These are phyloP conservation scores for Phalaenopsis equestris DNA, from an alignment of 106 monocot genomes.

Conservation along the genomic window DNA sequence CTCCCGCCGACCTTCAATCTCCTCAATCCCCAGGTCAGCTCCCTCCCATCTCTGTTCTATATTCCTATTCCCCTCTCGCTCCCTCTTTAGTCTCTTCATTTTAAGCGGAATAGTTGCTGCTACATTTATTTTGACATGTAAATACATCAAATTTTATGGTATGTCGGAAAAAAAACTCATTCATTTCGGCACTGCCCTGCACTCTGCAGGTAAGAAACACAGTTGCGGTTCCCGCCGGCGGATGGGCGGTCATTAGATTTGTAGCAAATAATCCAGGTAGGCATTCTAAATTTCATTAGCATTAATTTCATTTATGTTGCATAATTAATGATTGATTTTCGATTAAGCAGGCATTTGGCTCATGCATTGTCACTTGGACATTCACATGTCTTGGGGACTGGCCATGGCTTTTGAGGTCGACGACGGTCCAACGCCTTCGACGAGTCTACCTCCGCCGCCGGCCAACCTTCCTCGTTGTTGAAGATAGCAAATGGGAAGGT, in stretches of 20 bases:
- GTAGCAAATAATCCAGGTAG: constrained; percentile 66
- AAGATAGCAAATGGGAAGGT: not conserved
- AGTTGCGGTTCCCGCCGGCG: constrained; percentile 50
- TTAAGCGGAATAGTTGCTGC: no score
- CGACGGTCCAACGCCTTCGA: constrained; percentile 23
- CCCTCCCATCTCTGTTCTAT: no score
- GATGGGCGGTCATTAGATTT: constrained; percentile 81
- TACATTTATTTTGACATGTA: no score
- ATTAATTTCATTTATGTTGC: no score
- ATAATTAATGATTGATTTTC: no score
- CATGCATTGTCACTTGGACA: constrained; percentile 61
- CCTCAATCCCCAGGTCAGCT: constrained; percentile 23
- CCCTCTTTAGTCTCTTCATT: no score
- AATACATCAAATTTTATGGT: no score
- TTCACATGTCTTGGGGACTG: constrained; percentile 39
- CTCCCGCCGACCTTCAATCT: constrained; percentile 33
- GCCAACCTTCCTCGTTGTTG: constrained; percentile 34
- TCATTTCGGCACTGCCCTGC: not conserved
- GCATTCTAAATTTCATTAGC: not conserved
- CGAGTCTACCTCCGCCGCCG: constrained; percentile 47
- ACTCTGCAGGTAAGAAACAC: constrained; percentile 47
- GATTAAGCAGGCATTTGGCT: constrained; percentile 41
- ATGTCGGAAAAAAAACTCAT: no score
- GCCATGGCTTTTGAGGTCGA: constrained; percentile 46
- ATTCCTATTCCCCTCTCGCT: no score